Base-by-base conservation (phyloP, 768 basidiomycete species). In the Tephrocybe sp. region DNA sequence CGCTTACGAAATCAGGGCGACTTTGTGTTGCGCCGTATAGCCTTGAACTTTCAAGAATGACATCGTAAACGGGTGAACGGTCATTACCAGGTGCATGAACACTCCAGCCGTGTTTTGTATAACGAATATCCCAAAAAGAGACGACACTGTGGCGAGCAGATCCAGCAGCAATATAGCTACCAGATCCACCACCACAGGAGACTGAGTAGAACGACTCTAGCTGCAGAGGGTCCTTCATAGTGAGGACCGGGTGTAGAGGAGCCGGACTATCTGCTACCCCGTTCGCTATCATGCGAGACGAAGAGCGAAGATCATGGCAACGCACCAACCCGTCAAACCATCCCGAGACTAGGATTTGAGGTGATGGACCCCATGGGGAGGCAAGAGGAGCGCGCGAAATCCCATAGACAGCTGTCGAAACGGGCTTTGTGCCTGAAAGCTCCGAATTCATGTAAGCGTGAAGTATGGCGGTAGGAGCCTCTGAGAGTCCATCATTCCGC, bases 1-100 rank as follows among this genome's bases (percentile, higher is more conserved):
- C 43, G 69, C 74, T 64, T 57, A 77, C 78, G 59, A 93, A 91
- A 64, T 92, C 89, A 45, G 86, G 79, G 37, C 89, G 69, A 54
- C 80, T 83, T 61, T 91, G 82, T 8, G 87, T 91, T 3, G 73
- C 88, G 10, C 88, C 91, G 55, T 86, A 92, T 38, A 91, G 66
- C 33, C 91, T 80, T 13, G 87, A 85, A 53, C 87, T 84, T 64
- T 93, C 91, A 18, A 91, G 68, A 27, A 83, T 62, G 41, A 92
- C 63, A 5, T 79, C 76, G 63, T 91, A 93, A 2, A 92, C 86
- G 0, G 91, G 90, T 1, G 86, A 89, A 1, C 75, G 67, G 59
- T 91, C 88, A 59, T 88, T 88, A 4, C 84, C 84, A 1, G 91
- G 90, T 2, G 84, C 84, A 61, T 91, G 81, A 5, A 90, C 82